Evolutionary conservation across 2,329 filamentous ascomycete genomes (phyloP).

Genomic region (Cordyceps javanica): DNA sequence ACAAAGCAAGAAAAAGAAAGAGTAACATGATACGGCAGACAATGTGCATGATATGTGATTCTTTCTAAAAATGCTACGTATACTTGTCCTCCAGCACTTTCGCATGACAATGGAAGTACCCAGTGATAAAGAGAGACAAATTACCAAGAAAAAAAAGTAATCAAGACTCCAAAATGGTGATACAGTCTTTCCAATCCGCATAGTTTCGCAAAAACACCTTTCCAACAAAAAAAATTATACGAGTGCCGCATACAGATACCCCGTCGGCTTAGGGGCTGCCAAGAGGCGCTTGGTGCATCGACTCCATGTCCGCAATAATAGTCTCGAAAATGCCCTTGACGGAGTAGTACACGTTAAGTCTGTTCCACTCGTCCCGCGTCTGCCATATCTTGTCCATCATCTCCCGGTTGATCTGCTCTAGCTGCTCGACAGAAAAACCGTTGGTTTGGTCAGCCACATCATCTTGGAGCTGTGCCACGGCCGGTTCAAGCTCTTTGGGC

Average conservation of each 20-base stretch:
- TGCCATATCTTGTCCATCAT: slow-evolving; percentile 90
- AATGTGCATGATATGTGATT: neutral
- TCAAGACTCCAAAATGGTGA: slow-evolving; percentile 7
- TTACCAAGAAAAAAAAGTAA: neutral
- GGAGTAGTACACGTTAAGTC: slow-evolving; percentile 60
- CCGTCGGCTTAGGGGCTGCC: slow-evolving; percentile 1
- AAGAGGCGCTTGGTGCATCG: slow-evolving; percentile 31
- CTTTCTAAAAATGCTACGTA: slow-evolving; percentile 2
- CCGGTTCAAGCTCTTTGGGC: slow-evolving; percentile 38
- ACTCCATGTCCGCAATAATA: slow-evolving; percentile 62
- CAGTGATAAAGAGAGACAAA: neutral
- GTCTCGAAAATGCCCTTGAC: slow-evolving; percentile 70
- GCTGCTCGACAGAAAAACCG: slow-evolving; percentile 82
- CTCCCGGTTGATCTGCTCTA: slow-evolving; percentile 86
- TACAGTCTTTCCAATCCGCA: slow-evolving; percentile 11
- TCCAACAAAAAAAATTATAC: neutral
- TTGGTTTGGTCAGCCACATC: slow-evolving; percentile 62
- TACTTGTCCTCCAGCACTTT: slow-evolving; percentile 15
- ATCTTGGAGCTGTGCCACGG: slow-evolving; percentile 53
- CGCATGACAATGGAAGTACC: slow-evolving; percentile 14
- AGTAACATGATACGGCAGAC: too few species aligned
- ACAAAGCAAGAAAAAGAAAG: neutral
- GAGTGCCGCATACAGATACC: neutral
- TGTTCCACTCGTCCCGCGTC: slow-evolving; percentile 73
- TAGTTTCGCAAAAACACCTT: slow-evolving; percentile 8